phyloP scores from a whole-genome alignment of 345 rosid species.

The Aurinia saxatilis region DNA sequence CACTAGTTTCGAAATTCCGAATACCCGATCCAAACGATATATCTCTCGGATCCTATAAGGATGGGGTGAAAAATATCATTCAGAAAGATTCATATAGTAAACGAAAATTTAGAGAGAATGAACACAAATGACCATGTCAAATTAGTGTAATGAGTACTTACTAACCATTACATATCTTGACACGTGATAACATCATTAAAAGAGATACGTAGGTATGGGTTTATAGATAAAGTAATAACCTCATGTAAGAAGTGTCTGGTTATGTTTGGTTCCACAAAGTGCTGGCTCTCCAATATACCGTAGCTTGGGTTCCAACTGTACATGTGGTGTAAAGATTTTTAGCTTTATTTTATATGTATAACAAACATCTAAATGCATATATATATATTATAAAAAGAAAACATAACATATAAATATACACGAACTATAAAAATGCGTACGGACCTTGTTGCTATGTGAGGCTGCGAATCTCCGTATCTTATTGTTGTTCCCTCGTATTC shows the following conservation, averaged over 20 bases:
- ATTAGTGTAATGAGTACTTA: background rate
- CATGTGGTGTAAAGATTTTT: background rate
- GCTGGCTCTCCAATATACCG: conserved; percentile 50
- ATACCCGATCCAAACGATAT: conserved; percentile 53
- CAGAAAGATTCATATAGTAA: background rate
- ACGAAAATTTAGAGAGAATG: background rate
- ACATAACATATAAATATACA: background rate
- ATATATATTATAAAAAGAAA: no score
- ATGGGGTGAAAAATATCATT: background rate
- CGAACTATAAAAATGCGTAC: background rate
- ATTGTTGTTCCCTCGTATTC: conserved; percentile 53
- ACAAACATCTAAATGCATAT: background rate
- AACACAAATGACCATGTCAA: background rate
- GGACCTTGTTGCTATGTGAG: conserved; percentile 48
- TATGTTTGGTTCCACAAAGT: conserved; percentile 48
- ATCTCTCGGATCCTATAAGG: conserved; percentile 40
- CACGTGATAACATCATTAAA: background rate
- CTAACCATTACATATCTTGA: background rate
- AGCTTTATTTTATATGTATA: background rate
- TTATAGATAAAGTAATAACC: conserved; percentile 31
- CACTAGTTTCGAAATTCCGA: conserved; percentile 63
- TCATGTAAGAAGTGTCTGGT: conserved; percentile 59
- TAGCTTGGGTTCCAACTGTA: conserved; percentile 60
- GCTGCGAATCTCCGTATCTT: conserved; percentile 53
- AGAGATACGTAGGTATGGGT: background rate